Percentiles rank a stretch among this genome's conserved stretches.
These are phyloP conservation scores for Jamesozyma gamospora DNA, from an alignment of 805 yeast genomes.

Conservation along the genomic window DNA sequence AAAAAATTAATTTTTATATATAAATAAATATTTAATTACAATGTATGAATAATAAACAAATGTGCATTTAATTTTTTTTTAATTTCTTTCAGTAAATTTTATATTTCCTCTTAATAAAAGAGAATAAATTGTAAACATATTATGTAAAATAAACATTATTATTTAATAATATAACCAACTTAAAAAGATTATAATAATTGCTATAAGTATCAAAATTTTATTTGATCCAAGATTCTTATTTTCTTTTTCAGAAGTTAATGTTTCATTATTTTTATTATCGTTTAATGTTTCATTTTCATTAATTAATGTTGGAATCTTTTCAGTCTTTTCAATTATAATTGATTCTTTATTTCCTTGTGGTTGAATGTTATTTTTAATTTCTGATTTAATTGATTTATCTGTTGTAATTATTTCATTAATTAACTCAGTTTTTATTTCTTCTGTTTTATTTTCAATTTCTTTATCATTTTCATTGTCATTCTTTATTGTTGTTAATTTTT, in stretches of 20 bases:
- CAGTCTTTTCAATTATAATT: neutral
- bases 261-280: no score
- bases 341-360: neutral
- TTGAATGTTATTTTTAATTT: neutral
- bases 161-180: slow-evolving; percentile 63
- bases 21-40: neutral
- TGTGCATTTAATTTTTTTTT: neutral
- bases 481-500: neutral
- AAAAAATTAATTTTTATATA: no score
- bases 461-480: slow-evolving; percentile 4
- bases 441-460: slow-evolving; percentile 5
- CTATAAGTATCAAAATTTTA: slow-evolving; percentile 42
- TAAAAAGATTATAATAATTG: slow-evolving; percentile 43
- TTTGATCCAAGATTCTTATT: slow-evolving; percentile 34
- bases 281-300: slow-evolving; percentile 10
- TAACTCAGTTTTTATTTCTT: neutral
- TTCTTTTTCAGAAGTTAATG: slow-evolving; percentile 6
- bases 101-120: no score
- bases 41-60: neutral
- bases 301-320: slow-evolving; percentile 5
- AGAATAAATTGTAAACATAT: no score
- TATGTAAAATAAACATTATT: no score
- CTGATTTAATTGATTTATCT: neutral
- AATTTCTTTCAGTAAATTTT: no score
- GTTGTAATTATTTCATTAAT: neutral